These are phyloP conservation scores for Claviceps maximensis DNA, from an alignment of 2,329 filamentous ascomycete species.

Conservation along the genomic window DNA sequence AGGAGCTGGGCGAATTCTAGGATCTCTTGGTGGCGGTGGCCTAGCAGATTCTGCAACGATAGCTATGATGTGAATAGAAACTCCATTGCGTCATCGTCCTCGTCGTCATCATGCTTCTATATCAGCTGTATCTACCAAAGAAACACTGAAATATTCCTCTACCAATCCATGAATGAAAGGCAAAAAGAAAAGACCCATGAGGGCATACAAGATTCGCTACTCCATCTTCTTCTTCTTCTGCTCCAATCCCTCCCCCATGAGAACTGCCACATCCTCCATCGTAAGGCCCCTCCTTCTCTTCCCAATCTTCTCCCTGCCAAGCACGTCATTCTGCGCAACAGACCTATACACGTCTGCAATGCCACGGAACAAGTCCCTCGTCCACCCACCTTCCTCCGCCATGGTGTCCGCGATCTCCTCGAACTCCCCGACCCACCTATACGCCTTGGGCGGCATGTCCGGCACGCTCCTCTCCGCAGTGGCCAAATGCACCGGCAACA, in stretches of 20 bases:
- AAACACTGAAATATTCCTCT: neutral
- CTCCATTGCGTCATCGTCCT: neutral
- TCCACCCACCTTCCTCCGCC: conserved; percentile 49
- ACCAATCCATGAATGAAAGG: neutral
- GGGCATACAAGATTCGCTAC: neutral
- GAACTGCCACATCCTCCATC: conserved; percentile 41
- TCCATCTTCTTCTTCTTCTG: conserved; percentile 27
- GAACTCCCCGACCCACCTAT: conserved; percentile 69
- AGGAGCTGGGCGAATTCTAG: neutral
- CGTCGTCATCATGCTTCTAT: neutral
- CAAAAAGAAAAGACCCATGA: neutral
- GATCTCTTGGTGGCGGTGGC: conserved; percentile 2
- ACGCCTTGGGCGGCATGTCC: conserved; percentile 59
- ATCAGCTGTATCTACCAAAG: neutral
- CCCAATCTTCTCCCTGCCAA: conserved; percentile 46
- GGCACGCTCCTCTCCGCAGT: conserved; percentile 38
- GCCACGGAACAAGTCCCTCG: conserved; percentile 39
- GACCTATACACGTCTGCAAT: conserved; percentile 48
- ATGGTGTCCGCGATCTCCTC: conserved; percentile 59
- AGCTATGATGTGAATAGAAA: conserved; percentile 2
- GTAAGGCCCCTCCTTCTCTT: conserved; percentile 42
- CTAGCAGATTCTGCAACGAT: conserved; percentile 8
- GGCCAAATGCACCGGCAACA: conserved; percentile 32
- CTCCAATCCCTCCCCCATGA: conserved; percentile 33
- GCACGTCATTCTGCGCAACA: conserved; percentile 47